phyloP scores from a whole-genome alignment of 495 filamentous ascomycete species.

The Corynascus novoguineensis region DNA sequence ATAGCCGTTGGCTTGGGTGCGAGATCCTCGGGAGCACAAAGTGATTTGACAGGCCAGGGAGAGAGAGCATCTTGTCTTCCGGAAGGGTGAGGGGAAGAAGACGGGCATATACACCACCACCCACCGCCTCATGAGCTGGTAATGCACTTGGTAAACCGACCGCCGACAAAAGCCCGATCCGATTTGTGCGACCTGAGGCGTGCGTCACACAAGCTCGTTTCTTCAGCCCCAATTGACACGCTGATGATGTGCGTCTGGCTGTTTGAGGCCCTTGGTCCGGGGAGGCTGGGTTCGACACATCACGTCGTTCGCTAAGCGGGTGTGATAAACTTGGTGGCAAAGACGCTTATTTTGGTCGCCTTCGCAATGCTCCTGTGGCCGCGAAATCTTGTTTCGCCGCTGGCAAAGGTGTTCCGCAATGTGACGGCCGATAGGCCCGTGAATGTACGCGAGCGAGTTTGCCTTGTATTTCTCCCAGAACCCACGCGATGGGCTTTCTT shows the following conservation, averaged over 20 bases:
- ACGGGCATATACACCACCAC: too few species aligned
- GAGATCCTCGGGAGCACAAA: conserved; percentile 14
- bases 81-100: too few species aligned
- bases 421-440: too few species aligned
- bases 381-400: too few species aligned
- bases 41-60: conserved; percentile 6
- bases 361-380: too few species aligned
- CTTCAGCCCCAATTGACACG: background rate
- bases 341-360: background rate
- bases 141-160: background rate
- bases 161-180: background rate
- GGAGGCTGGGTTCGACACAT: conserved; percentile 4
- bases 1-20: conserved; percentile 16
- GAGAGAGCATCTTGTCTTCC: background rate
- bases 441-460: too few species aligned
- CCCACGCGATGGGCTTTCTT: background rate
- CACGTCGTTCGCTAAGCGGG: background rate
- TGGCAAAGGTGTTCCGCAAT: too few species aligned
- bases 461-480: too few species aligned
- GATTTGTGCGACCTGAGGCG: background rate
- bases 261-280: conserved; percentile 1
- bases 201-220: background rate
- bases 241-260: conserved; percentile 17
- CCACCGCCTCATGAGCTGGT: too few species aligned
- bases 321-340: background rate